A percentile compares a stretch with the other conserved stretches of the same genome.
phyloP scores from a whole-genome alignment of 1,284 basidiomycete genomes.

The Stereum hirsutum region DNA sequence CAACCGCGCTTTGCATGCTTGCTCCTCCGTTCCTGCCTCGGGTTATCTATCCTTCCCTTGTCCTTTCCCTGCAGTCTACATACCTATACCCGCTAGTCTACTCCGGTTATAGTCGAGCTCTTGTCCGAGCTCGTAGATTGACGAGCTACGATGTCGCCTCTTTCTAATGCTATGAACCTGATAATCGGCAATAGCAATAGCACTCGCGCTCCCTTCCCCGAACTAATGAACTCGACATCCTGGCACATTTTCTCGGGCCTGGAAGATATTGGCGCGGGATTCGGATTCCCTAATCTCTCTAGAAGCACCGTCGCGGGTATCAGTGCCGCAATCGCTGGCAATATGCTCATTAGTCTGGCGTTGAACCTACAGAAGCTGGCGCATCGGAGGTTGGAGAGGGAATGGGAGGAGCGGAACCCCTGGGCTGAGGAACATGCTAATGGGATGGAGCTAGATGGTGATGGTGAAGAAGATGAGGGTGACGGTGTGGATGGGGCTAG shows the following conservation, averaged over 20 bases:
- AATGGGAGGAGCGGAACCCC: slow-evolving; percentile 13
- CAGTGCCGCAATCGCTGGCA: slow-evolving; percentile 75
- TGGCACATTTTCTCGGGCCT: no score
- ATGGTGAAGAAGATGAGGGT: slow-evolving; percentile 1
- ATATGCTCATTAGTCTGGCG: slow-evolving; percentile 84
- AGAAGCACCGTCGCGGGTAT: slow-evolving; percentile 71
- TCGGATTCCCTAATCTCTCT: slow-evolving; percentile 49
- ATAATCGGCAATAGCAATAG: no score
- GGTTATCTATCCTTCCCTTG: no score
- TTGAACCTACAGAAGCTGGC: slow-evolving; percentile 91
- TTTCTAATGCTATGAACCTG: no score
- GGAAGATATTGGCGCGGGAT: slow-evolving; percentile 22
- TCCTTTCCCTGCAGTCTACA: no score
- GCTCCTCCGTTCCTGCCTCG: no score
- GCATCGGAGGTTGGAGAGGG: slow-evolving; percentile 61
- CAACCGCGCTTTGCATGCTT: no score
- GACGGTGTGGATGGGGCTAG: neutral
- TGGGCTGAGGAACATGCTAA: neutral
- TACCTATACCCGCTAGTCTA: no score
- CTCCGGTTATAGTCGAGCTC: no score
- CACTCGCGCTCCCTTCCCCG: neutral
- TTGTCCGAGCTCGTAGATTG: no score
- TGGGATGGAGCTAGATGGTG: slow-evolving; percentile 2
- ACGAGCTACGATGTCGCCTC: no score
- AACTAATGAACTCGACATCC: neutral